These are phyloP conservation scores for Zasmidium angulare DNA, from an alignment of 2,329 filamentous ascomycete species.

Conservation along the genomic window DNA sequence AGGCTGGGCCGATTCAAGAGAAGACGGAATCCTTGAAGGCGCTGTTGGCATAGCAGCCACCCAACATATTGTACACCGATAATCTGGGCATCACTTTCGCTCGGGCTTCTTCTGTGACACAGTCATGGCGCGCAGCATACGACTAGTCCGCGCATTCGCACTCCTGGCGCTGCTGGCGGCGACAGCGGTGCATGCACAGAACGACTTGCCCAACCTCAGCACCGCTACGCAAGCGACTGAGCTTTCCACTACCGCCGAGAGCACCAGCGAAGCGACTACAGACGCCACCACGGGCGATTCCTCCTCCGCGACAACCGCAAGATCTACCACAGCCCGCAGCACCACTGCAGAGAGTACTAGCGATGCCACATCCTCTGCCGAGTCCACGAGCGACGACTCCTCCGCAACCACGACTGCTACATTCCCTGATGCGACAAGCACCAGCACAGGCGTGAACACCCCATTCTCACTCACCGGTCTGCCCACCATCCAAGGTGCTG, in stretches of 20 bases:
- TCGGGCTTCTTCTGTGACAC: not conserved
- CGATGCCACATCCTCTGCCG: slow-evolving; percentile 12
- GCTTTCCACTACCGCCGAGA: slow-evolving; percentile 8
- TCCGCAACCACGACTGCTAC: slow-evolving; percentile 28
- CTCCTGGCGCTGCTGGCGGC: slow-evolving; percentile 26
- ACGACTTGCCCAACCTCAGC: slow-evolving; percentile 29
- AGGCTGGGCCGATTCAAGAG: not conserved
- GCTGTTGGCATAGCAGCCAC: not conserved
- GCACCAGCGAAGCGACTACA: slow-evolving; percentile 16
- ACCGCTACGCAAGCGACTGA: slow-evolving; percentile 25
- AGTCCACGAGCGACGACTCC: slow-evolving; percentile 16
- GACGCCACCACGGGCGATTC: slow-evolving; percentile 4
- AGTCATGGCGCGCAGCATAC: slow-evolving; percentile 8
- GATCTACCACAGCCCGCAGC: slow-evolving; percentile 1
- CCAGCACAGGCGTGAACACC: slow-evolving; percentile 21
- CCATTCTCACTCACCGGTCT: slow-evolving; percentile 41
- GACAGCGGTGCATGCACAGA: slow-evolving; percentile 26
- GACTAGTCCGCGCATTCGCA: slow-evolving; percentile 20
- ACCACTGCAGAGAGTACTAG: not conserved
- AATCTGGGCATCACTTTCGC: not conserved
- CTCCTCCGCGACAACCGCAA: not conserved
- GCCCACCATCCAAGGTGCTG: slow-evolving; percentile 57
- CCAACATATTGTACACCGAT: not conserved
- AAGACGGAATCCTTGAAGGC: not conserved
- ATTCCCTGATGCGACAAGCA: slow-evolving; percentile 25